phyloP scores from a whole-genome alignment of 148 eudicot genomes.

The Camellia lanceoleosa region DNA sequence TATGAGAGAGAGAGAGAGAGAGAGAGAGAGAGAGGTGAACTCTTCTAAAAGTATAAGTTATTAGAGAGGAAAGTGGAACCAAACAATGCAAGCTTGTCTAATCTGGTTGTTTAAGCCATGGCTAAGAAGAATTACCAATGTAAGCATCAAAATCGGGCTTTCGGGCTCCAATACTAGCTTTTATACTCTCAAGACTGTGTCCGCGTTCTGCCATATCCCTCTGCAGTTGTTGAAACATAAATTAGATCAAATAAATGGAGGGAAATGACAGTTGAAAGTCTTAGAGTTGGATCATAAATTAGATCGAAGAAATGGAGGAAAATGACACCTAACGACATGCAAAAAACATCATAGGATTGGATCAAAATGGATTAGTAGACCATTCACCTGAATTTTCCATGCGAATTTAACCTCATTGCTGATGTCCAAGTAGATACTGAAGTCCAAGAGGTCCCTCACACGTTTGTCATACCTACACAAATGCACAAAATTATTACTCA shows the following conservation, averaged over 20 bases:
- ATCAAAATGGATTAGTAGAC: background rate
- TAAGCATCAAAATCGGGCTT: conserved; percentile 98
- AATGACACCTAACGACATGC: background rate
- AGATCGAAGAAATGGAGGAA: background rate
- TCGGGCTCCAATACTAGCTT: conserved; percentile 96
- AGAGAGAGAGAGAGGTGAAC: background rate
- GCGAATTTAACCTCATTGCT: conserved; percentile 96
- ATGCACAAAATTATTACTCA: background rate
- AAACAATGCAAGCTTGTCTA: too few species aligned
- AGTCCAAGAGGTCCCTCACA: conserved; percentile 90
- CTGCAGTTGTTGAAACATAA: conserved; percentile 32
- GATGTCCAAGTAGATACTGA: conserved; percentile 94
- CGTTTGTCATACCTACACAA: conserved; percentile 67
- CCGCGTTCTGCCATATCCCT: conserved; percentile 99
- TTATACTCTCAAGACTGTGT: conserved; percentile 97
- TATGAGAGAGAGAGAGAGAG: too few species aligned
- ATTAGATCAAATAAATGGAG: background rate
- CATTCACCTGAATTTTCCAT: conserved; percentile 90
- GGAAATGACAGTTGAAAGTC: background rate
- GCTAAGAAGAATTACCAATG: conserved; percentile 52
- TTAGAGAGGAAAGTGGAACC: too few species aligned
- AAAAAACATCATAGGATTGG: background rate
- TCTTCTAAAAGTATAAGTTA: too few species aligned
- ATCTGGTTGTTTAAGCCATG: background rate
- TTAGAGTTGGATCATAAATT: background rate